Base-by-base conservation (phyloP, 352 stramenopile species). In the Bremia lactucae region DNA sequence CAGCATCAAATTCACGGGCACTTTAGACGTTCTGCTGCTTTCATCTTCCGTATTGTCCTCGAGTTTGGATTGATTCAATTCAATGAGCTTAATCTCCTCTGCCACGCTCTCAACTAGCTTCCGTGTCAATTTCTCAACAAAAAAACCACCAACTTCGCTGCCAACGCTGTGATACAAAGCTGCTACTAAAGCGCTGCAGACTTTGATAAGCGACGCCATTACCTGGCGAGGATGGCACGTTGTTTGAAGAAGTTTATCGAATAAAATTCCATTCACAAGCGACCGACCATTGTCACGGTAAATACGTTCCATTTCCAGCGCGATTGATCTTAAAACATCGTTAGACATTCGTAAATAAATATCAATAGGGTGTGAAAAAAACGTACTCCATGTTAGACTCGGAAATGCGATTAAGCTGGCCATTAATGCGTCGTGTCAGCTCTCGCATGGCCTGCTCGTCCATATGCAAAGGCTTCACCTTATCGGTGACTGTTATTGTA, bases 371-470 rank as follows among this genome's bases (percentile, higher is more conserved):
- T n/a, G n/a, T n/a, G 9, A 46, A 8, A 23, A 16, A 9, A 25
- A 62, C 68, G 39, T 53, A 81, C 65, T 96, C 83, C 65, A 96
- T 89, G 48, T 95, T 96, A 42, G 68, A 74, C 61, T 95, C 87
- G 11, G 84, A 90, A 36, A 96, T 85, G 29, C 85, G 81, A 53
- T 96, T 96, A 4, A 96, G 57, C 46, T 95, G 82, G 16, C 85
- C 85, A 51, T 95, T 95, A 22, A 96, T 59, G 23, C 72, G 64
- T 3, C 82, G 74, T 19, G 66, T 66, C 43, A 91, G 49, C 42
- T 88, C 75, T 0, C 78, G 70, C 33, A 88, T 45, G 9, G 61
- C 61, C 44, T 86, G 68, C 33, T 87, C 74, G 35, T 89, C 72
- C 74, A 87, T 86, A 15, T 72, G 62, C 21, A 63, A 80, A 23